Conservation (phyloP, 257 asterid genomes). For the Solanum habrochaites region DNA sequence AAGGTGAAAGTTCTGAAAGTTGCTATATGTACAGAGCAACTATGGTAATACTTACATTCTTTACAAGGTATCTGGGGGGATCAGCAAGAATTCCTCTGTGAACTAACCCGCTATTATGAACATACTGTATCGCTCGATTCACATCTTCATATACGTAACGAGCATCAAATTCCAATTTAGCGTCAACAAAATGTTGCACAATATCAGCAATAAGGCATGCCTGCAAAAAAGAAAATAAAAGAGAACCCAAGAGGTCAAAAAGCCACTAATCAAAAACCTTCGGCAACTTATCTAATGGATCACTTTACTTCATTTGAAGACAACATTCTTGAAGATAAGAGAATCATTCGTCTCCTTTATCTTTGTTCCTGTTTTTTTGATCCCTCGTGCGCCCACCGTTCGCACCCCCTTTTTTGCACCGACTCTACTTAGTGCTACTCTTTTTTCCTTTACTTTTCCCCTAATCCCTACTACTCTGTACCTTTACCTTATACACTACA, state of each 20-base stretch:
- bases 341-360: no score
- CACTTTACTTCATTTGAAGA: neutral
- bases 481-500: neutral
- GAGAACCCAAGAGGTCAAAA: neutral
- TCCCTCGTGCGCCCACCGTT: no score
- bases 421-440: no score
- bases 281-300: neutral
- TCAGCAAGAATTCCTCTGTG: slow-evolving; percentile 81
- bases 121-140: slow-evolving; percentile 84
- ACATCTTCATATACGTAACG: slow-evolving; percentile 87
- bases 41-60: slow-evolving; percentile 46
- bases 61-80: slow-evolving; percentile 72
- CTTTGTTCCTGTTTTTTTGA: no score
- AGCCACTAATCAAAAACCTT: neutral
- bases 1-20: neutral
- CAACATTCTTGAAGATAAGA: neutral
- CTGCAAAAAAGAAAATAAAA: slow-evolving; percentile 23
- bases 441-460: no score
- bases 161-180: slow-evolving; percentile 88
- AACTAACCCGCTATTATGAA: slow-evolving; percentile 76
- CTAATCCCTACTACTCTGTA: neutral
- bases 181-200: slow-evolving; percentile 93
- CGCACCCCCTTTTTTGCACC: no score
- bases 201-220: slow-evolving; percentile 96
- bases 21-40: neutral